Base-by-base conservation (phyloP, 495 filamentous ascomycete genomes). In the Podospora pseudoanserina region DNA sequence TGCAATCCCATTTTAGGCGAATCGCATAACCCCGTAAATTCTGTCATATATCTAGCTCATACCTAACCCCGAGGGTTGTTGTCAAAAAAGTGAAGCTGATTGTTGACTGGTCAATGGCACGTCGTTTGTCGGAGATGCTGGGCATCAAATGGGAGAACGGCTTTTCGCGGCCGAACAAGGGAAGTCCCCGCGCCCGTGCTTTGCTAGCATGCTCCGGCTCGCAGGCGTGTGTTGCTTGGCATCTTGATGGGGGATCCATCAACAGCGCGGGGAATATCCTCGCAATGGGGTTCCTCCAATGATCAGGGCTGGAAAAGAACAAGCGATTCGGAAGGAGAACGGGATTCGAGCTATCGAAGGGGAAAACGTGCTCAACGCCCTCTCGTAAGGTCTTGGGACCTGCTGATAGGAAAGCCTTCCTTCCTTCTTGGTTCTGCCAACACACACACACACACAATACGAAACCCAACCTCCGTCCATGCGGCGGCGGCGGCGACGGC, bases 291-390 rank as follows among this genome's bases (percentile, higher is more conserved):
- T 11, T 49, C 55, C 7, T 19, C 55, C 55, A 58, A 58, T 58
- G 7, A 58, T 58, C 55, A 58, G 23, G 55, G 55, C 55, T 58
- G 55, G 55, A 58, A 58, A 58, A 58, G 55, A 58, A 58, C 55
- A 58, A 20, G 55, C 55, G 55, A 26, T 49, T 49, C 9, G 39
- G 39, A 58, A 20, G 55, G 55, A 4, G n/a, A 26, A 4, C 7
- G 6, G 55, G 55, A 7, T 58, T 58, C n/a, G 11, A 58, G 23
- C 55, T 19, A 26, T 26, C n/a, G 23, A 20, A 58, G 1, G 30
- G 7, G 55, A 26, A 58, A 58, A 58, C 1, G 55, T 58, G n/a
- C 55, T 26, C 55, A 32, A 23, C 23, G 23, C 23, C n/a, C 4
- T 58, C 55, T 20, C 55, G 23, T 23, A 49, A 49, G 39, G 39